A percentile compares a stretch with the other conserved stretches of the same genome.
Conservation (phyloP, 805 yeast genomes). For the Kluyveromyces nonfermentans region DNA sequence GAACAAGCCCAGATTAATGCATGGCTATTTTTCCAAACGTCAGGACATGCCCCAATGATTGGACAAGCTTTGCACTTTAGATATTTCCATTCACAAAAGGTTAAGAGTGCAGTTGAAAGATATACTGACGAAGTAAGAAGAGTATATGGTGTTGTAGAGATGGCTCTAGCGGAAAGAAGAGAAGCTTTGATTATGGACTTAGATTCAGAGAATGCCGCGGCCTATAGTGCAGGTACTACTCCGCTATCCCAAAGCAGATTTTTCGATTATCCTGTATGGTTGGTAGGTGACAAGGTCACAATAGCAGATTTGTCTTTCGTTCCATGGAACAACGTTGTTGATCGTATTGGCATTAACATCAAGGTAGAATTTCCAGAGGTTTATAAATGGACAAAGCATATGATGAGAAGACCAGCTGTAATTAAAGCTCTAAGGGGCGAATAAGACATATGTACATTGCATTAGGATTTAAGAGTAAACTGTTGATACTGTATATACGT, state of each 20-base stretch:
- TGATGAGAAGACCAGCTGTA: conserved; percentile 94
- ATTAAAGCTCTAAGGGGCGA: conserved; percentile 77
- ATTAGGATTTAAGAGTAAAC: not conserved
- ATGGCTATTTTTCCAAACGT: conserved; percentile 91
- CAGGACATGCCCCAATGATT: conserved; percentile 98
- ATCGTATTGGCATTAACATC: conserved; percentile 80
- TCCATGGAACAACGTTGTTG: conserved; percentile 96
- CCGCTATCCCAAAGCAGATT: conserved; percentile 77
- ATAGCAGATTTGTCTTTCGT: conserved; percentile 89
- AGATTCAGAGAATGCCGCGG: conserved; percentile 79
- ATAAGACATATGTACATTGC: conserved; percentile 11
- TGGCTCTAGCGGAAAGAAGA: conserved; percentile 88
- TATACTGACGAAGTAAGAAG: conserved; percentile 88
- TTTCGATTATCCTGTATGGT: conserved; percentile 91
- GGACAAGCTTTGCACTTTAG: conserved; percentile 94
- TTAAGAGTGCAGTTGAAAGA: conserved; percentile 83
- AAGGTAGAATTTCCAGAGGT: conserved; percentile 89
- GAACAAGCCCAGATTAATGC: conserved; percentile 80
- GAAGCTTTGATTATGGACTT: conserved; percentile 85
- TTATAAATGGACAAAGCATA: conserved; percentile 87
- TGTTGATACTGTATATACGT: too few relatives aligned
- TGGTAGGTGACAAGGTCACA: conserved; percentile 75
- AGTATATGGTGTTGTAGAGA: conserved; percentile 88
- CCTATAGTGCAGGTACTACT: conserved; percentile 80
- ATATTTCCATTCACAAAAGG: conserved; percentile 78